Conservation (phyloP, 176 grass and related monocot species). For the Avena sativa region DNA sequence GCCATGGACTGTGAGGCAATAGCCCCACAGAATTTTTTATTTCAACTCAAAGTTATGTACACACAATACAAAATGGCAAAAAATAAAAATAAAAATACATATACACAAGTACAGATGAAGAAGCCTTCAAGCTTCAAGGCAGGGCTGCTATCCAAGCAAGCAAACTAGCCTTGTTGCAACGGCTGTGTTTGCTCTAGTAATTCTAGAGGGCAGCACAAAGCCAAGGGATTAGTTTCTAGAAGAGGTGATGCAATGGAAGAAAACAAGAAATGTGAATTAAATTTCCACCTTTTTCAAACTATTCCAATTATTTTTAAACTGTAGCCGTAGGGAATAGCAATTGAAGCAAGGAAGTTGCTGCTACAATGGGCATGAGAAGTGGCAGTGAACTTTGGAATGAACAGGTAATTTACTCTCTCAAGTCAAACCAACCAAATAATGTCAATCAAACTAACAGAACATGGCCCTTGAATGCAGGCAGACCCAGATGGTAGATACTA, state of each 20-base stretch:
- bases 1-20: no score
- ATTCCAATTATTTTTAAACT: slow-evolving; percentile 8
- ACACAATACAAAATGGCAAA: no score
- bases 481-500: not conserved
- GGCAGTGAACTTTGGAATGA: slow-evolving; percentile 55
- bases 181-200: slow-evolving; percentile 39
- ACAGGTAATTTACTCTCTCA: slow-evolving; percentile 42
- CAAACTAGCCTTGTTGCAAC: no score
- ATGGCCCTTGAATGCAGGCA: not conserved
- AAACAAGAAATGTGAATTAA: not conserved
- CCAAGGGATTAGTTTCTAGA: slow-evolving; percentile 68
- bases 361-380: slow-evolving; percentile 46
- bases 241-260: slow-evolving; percentile 45
- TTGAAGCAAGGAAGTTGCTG: slow-evolving; percentile 64
- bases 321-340: slow-evolving; percentile 57
- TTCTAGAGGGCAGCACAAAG: slow-evolving; percentile 64
- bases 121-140: no score
- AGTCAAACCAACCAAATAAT: no score
- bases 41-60: no score
- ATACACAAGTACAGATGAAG: no score
- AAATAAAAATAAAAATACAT: no score
- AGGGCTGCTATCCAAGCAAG: no score
- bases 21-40: no score
- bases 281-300: slow-evolving; percentile 4
- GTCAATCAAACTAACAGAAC: no score